A percentile compares a stretch with the other conserved stretches of the same genome.
Evolutionary conservation across 2,329 filamentous ascomycete species (phyloP).

Genomic region (Aspergillus tamarii): DNA sequence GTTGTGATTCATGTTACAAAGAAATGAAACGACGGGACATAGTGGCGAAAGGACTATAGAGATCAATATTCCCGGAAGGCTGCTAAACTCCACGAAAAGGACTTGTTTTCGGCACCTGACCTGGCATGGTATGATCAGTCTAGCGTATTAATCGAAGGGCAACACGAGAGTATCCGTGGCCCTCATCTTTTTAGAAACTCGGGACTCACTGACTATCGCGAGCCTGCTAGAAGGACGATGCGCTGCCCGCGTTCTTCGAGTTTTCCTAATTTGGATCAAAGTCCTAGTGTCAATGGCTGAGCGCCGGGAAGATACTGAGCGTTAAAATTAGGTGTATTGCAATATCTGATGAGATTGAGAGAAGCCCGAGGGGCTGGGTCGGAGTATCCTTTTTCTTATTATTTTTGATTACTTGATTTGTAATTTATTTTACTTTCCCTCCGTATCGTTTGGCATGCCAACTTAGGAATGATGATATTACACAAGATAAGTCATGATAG

Average conservation of each 20-base stretch:
- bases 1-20: neutral
- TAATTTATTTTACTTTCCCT: neutral
- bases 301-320: neutral
- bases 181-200: neutral
- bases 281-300: neutral
- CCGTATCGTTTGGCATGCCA: neutral
- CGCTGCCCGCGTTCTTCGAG: neutral
- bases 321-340: neutral
- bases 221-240: neutral
- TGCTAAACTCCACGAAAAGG: neutral
- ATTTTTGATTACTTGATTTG: neutral
- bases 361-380: neutral
- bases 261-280: neutral
- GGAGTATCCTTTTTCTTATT: neutral
- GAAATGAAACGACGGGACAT: neutral
- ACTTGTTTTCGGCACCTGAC: neutral
- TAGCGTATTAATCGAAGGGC: neutral
- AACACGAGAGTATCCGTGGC: neutral
- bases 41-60: neutral
- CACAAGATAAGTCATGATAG: neutral
- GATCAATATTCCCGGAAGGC: neutral
- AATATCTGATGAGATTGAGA: neutral
- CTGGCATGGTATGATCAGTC: neutral
- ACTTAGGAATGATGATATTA: neutral
- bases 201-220: neutral